These are phyloP conservation scores for Chlamydomonas sp. DNA, from an alignment of 139 green algal species.

Conservation along the genomic window DNA sequence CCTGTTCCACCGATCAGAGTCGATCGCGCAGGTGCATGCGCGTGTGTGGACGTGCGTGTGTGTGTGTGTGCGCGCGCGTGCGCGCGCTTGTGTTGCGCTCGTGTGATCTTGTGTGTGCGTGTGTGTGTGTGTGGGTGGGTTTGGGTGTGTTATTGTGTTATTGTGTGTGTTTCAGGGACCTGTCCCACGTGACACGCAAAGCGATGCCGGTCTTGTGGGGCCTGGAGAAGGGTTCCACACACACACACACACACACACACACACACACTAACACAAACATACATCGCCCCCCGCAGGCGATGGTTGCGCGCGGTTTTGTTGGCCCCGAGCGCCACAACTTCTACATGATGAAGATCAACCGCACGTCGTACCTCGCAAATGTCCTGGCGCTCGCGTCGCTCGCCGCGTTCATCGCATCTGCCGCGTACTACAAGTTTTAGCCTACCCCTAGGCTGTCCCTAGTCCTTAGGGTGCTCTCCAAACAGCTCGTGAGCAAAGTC, in stretches of 20 bases:
- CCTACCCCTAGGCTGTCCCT: too few relatives aligned
- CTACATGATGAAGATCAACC: constrained; percentile 37
- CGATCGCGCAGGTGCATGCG: neutral
- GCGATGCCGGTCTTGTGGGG: too few relatives aligned
- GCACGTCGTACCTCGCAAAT: neutral
- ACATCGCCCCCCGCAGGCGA: constrained; percentile 61
- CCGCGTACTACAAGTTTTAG: constrained; percentile 1
- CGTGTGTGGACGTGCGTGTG: too few relatives aligned
- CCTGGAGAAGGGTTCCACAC: too few relatives aligned
- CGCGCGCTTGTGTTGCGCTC: too few relatives aligned
- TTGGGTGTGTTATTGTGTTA: neutral
- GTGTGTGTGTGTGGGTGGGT: neutral
- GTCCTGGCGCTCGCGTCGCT: neutral
- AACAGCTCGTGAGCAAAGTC: too few relatives aligned
- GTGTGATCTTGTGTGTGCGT: too few relatives aligned
- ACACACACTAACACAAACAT: constrained; percentile 15
- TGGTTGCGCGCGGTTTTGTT: constrained; percentile 63
- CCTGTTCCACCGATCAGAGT: constrained; percentile 38
- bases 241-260: neutral
- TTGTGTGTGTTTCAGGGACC: neutral
- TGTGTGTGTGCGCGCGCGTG: too few relatives aligned
- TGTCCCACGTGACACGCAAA: neutral
- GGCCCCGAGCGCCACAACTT: constrained; percentile 48
- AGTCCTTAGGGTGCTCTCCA: too few relatives aligned
- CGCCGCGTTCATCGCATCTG: neutral